Conservation (phyloP, 2,329 filamentous ascomycete species). For the Xylariomycetidae sp. region DNA sequence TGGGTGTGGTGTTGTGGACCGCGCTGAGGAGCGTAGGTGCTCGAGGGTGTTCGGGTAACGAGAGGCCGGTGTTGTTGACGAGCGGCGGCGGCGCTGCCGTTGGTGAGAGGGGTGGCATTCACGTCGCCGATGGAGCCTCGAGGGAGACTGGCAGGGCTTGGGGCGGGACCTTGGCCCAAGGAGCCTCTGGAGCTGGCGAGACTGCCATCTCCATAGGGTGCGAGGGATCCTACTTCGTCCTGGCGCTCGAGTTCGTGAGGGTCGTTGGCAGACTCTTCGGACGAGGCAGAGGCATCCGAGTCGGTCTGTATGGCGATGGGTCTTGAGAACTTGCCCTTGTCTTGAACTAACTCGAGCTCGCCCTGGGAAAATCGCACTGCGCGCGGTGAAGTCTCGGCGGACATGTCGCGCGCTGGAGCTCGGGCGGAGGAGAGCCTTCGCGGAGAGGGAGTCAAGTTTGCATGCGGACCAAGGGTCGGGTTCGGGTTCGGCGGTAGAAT, state of each 20-base stretch:
- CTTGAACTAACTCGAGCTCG: conserved; percentile 41
- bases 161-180: conserved; percentile 33
- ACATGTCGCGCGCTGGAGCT: conserved; percentile 26
- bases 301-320: conserved; percentile 36
- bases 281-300: conserved; percentile 44
- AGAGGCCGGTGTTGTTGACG: conserved; percentile 63
- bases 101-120: conserved; percentile 20
- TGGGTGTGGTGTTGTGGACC: too few relatives aligned
- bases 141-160: conserved; percentile 37
- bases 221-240: conserved; percentile 42
- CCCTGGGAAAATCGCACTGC: conserved; percentile 52
- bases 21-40: conserved; percentile 68
- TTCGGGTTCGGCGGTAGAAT: too few relatives aligned
- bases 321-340: conserved; percentile 37
- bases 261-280: conserved; percentile 41
- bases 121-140: conserved; percentile 31
- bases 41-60: conserved; percentile 70
- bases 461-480: too few relatives aligned
- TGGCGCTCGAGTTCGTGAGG: conserved; percentile 43
- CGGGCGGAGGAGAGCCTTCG: too few relatives aligned
- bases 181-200: conserved; percentile 40
- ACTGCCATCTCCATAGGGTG: conserved; percentile 38
- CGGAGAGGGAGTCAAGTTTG: too few relatives aligned
- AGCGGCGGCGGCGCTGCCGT: conserved; percentile 29
- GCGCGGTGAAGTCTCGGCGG: conserved; percentile 47